These are phyloP conservation scores for Wickerhamomyces queroliae DNA, from an alignment of 805 yeast genomes.

Conservation along the genomic window DNA sequence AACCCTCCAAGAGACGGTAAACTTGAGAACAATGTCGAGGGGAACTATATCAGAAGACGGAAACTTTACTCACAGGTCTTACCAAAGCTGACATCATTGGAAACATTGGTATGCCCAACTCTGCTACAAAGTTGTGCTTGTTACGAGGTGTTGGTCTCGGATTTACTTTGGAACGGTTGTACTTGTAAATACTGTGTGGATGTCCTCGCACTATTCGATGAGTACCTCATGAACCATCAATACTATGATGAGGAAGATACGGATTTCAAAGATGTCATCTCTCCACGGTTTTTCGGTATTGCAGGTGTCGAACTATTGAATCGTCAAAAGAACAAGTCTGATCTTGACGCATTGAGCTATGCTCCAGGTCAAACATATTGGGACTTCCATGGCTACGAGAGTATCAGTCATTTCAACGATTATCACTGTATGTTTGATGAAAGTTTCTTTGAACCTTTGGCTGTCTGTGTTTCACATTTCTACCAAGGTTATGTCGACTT, in stretches of 20 bases:
- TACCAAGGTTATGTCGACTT: constrained; percentile 34
- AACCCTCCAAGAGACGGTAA: constrained; percentile 52
- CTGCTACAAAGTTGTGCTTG: constrained; percentile 55
- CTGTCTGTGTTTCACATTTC: constrained; percentile 41
- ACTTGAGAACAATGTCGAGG: constrained; percentile 64
- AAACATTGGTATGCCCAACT: constrained; percentile 50
- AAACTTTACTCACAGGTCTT: constrained; percentile 42
- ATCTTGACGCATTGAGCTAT: constrained; percentile 23
- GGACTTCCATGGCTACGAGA: constrained; percentile 44
- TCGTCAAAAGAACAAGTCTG: constrained; percentile 27
- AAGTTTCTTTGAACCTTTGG: constrained; percentile 34
- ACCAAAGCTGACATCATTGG: constrained; percentile 37
- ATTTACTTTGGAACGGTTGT: constrained; percentile 75
- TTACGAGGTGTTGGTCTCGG: constrained; percentile 67
- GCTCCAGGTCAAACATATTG: constrained; percentile 33
- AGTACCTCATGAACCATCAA: constrained; percentile 57
- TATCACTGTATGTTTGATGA: constrained; percentile 38
- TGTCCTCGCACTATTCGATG: constrained; percentile 47
- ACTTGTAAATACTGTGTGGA: constrained; percentile 49
- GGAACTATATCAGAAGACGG: constrained; percentile 59
- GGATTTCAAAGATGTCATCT: constrained; percentile 52
- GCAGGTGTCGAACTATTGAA: constrained; percentile 38
- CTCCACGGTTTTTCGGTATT: constrained; percentile 50
- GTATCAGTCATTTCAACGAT: constrained; percentile 33
- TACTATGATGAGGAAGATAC: constrained; percentile 43